Evolutionary conservation across 2,329 filamentous ascomycete genomes (phyloP).

Genomic region (Coniochaeta pulveracea): DNA sequence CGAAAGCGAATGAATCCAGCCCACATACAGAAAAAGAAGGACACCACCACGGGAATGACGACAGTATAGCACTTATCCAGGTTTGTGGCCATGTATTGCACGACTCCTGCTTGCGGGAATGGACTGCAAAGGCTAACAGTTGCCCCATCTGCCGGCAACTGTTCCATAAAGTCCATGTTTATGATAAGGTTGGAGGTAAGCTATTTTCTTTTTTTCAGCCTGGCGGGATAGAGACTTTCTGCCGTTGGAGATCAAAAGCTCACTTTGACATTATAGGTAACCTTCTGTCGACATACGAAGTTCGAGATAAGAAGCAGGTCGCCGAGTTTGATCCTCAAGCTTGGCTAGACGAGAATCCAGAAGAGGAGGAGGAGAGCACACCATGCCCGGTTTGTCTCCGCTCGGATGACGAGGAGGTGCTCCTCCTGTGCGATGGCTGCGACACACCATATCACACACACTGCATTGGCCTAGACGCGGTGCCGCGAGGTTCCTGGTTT

Average conservation of each 20-base stretch:
- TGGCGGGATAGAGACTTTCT: constrained; percentile 4
- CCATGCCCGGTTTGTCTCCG: constrained; percentile 80
- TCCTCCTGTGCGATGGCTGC: constrained; percentile 86
- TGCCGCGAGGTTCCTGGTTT: constrained; percentile 77
- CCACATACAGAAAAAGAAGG: too few relatives aligned
- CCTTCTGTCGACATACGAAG: constrained; percentile 46
- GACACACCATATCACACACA: constrained; percentile 84
- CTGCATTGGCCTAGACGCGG: constrained; percentile 70
- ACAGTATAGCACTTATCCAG: constrained; percentile 43
- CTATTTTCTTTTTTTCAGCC: constrained; percentile 12
- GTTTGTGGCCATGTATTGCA: constrained; percentile 89
- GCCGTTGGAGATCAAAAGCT: not conserved
- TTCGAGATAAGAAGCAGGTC: constrained; percentile 79
- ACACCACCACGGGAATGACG: constrained; percentile 11
- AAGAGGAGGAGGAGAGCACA: constrained; percentile 57
- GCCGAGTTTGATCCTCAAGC: constrained; percentile 75
- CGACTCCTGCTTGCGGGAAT: constrained; percentile 83
- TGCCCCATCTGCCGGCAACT: constrained; percentile 91
- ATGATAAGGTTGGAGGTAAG: constrained; percentile 69
- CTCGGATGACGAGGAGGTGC: constrained; percentile 68
- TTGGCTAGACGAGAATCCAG: constrained; percentile 60
- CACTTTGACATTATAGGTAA: constrained; percentile 30
- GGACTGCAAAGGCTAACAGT: constrained; percentile 94
- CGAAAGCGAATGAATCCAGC: constrained; percentile 4
- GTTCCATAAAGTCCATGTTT: constrained; percentile 85